These are phyloP conservation scores for Xanthoparmelia taractica DNA, from an alignment of 495 filamentous ascomycete genomes.

Conservation along the genomic window DNA sequence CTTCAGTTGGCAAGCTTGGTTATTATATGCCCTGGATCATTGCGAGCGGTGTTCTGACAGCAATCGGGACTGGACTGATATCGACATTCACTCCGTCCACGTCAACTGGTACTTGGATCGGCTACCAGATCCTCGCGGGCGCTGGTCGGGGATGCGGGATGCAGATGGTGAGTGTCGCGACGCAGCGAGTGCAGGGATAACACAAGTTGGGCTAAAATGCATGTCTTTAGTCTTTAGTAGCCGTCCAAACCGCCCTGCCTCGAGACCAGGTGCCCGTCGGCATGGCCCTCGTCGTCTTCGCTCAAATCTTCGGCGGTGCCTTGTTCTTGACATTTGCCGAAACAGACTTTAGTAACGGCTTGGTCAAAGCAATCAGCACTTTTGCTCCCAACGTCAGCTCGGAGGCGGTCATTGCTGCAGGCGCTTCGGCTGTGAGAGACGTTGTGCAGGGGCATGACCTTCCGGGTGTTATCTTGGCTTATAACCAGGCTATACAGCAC, in stretches of 20 bases:
- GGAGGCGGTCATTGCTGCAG: conserved; percentile 43
- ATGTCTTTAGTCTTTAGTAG: conserved; percentile 37
- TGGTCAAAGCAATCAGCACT: conserved; percentile 42
- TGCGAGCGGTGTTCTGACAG: conserved; percentile 23
- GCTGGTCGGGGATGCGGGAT: conserved; percentile 44
- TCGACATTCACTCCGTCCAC: conserved; percentile 42
- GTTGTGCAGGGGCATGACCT: conserved; percentile 38
- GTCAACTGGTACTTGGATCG: conserved; percentile 42
- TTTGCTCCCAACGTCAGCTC: conserved; percentile 34
- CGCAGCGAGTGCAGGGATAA: too few relatives aligned
- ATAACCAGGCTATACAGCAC: conserved; percentile 49
- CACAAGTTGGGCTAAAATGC: conserved; percentile 30
- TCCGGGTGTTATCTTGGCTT: conserved; percentile 49
- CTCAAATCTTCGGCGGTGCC: conserved; percentile 56
- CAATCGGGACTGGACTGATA: conserved; percentile 44
- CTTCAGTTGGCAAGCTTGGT: conserved; percentile 35
- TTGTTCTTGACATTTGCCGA: conserved; percentile 59
- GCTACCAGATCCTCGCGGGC: conserved; percentile 52
- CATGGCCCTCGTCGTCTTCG: conserved; percentile 50
- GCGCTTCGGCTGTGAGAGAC: conserved; percentile 51
- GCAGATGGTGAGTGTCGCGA: conserved; percentile 32
- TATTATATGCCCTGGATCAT: conserved; percentile 46
- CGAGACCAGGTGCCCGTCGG: conserved; percentile 40
- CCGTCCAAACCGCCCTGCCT: conserved; percentile 46
- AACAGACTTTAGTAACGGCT: conserved; percentile 57